Conservation (phyloP, 108 stramenopile species). For the Stephanodiscus minutulus region DNA sequence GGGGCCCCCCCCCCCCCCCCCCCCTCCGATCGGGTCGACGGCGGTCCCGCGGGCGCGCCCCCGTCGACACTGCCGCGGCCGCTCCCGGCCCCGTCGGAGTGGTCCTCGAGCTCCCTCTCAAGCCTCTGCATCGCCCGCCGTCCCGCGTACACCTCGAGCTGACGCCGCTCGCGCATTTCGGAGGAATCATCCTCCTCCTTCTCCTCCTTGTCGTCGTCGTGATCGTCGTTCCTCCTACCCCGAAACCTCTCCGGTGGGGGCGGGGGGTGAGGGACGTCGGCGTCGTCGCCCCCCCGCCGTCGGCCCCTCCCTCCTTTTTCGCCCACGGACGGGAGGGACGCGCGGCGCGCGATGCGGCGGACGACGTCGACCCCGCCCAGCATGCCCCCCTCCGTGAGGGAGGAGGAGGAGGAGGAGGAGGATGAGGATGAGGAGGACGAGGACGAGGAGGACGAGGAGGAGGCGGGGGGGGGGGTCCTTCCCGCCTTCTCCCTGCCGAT, state of each 20-base stretch:
- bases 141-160: conserved; percentile 36
- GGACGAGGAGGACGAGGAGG: no score
- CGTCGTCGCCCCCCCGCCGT: no score
- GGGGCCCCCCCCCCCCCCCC: no score
- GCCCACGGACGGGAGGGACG: no score
- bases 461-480: no score
- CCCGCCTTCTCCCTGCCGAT: no score
- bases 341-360: no score
- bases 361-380: no score
- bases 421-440: background rate
- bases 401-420: background rate
- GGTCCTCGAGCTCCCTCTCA: conserved; percentile 29
- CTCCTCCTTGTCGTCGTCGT: background rate
- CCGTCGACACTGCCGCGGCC: background rate
- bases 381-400: no score
- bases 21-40: background rate
- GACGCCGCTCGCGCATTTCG: conserved; percentile 21
- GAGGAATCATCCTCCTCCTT: background rate
- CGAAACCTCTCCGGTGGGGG: background rate
- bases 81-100: background rate
- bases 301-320: no score
- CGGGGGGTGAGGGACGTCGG: background rate
- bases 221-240: no score
- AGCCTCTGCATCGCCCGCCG: conserved; percentile 32
- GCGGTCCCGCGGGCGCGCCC: no score